A percentile compares a stretch with the other conserved stretches of the same genome.
These are phyloP conservation scores for Nothomitra cinnamomea DNA, from an alignment of 2,329 filamentous ascomycete genomes.

Conservation along the genomic window DNA sequence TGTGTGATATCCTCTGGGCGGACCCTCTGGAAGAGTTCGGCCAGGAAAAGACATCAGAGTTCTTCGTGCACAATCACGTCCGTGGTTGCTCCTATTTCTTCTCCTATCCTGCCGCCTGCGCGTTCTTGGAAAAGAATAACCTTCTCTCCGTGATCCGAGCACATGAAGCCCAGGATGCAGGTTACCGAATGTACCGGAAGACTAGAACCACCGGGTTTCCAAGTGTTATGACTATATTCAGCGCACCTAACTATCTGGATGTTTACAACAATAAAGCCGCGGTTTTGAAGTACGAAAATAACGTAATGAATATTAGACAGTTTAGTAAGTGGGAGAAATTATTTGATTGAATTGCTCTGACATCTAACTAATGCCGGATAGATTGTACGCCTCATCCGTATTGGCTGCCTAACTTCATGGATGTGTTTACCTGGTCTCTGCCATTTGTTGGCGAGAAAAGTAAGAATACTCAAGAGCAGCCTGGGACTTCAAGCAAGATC, in stretches of 20 bases:
- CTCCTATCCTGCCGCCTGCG: slow-evolving; percentile 91
- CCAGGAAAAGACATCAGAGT: slow-evolving; percentile 95
- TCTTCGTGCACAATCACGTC: slow-evolving; percentile 95
- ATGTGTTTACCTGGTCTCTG: slow-evolving; percentile 99
- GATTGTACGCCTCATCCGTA: slow-evolving; percentile 97
- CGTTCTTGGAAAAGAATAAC: slow-evolving; percentile 98
- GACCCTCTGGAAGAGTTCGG: slow-evolving; percentile 97
- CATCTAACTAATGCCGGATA: slow-evolving; percentile 8
- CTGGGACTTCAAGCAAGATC: background rate
- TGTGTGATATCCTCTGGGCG: slow-evolving; percentile 99
- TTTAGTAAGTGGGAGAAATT: slow-evolving; percentile 41
- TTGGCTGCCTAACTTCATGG: slow-evolving; percentile 99
- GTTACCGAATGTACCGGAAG: slow-evolving; percentile 98
- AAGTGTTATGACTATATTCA: slow-evolving; percentile 99
- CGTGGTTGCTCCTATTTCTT: slow-evolving; percentile 99
- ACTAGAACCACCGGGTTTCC: slow-evolving; percentile 95
- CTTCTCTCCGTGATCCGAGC: slow-evolving; percentile 91
- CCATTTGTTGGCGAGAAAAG: slow-evolving; percentile 94
- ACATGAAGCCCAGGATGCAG: slow-evolving; percentile 95
- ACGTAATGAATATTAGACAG: slow-evolving; percentile 99
- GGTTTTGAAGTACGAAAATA: slow-evolving; percentile 98
- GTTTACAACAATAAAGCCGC: slow-evolving; percentile 99
- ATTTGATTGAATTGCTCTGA: background rate
- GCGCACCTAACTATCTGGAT: slow-evolving; percentile 93
- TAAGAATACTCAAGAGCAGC: slow-evolving; percentile 16